A percentile compares a stretch with the other conserved stretches of the same genome.
These are phyloP conservation scores for Penicillium atrosanguineum DNA, from an alignment of 495 filamentous ascomycete genomes.

Conservation along the genomic window DNA sequence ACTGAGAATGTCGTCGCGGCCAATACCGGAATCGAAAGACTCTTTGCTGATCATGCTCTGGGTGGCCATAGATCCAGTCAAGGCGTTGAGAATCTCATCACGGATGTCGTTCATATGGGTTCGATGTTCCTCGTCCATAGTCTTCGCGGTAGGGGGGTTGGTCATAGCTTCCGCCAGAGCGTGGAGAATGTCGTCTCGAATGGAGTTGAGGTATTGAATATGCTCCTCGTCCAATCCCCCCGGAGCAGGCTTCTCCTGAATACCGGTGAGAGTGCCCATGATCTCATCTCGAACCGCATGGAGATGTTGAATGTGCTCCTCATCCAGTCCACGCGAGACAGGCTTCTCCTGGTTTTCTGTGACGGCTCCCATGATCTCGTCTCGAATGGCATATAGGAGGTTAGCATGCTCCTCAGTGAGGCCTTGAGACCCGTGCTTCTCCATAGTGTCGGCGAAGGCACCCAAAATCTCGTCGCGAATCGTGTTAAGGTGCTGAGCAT, in stretches of 20 bases:
- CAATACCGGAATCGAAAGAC: constrained; percentile 45
- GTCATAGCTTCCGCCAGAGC: neutral
- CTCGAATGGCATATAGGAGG: constrained; percentile 4
- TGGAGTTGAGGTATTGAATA: too few relatives aligned
- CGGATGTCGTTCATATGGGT: constrained; percentile 33
- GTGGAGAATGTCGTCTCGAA: too few relatives aligned
- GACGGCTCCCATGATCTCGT: constrained; percentile 19
- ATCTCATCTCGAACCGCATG: too few relatives aligned
- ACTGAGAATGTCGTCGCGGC: constrained; percentile 45
- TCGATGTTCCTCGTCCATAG: constrained; percentile 24
- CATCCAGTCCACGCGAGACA: constrained; percentile 7
- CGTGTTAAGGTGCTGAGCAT: constrained; percentile 19
- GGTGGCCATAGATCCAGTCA: constrained; percentile 36
- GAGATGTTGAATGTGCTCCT: constrained; percentile 23
- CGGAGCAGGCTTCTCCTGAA: too few relatives aligned
- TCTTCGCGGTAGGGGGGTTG: neutral
- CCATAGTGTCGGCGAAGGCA: constrained; percentile 47
- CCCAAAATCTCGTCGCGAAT: constrained; percentile 42
- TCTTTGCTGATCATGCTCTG: constrained; percentile 50
- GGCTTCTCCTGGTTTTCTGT: constrained; percentile 39
- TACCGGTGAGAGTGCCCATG: too few relatives aligned
- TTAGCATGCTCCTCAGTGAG: constrained; percentile 7
- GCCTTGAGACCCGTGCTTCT: constrained; percentile 3
- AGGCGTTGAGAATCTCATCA: constrained; percentile 41
- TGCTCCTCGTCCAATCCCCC: too few relatives aligned